Percentiles rank a stretch among this genome's conserved stretches.
Conservation (phyloP, 2,329 filamentous ascomycete genomes). For the Fusarium ambrosium region DNA sequence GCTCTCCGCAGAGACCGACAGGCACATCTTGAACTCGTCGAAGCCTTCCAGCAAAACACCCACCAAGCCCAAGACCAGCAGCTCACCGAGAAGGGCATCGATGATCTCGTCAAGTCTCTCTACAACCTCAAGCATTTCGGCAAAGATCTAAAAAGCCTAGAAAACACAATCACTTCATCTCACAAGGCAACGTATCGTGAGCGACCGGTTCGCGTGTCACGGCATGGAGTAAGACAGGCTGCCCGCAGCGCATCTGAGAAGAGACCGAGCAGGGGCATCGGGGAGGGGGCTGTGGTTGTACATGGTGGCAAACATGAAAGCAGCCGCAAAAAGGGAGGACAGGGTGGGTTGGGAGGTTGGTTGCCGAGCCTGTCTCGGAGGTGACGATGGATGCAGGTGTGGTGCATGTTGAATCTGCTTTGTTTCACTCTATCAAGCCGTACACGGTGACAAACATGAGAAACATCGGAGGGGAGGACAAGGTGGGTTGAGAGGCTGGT, state of each 20-base stretch:
- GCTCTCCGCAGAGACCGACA: not conserved
- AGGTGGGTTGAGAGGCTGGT: not conserved
- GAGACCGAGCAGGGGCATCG: not conserved
- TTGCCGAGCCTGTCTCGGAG: not conserved
- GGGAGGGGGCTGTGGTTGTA: not conserved
- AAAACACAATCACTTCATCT: constrained; percentile 1
- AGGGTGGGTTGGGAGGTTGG: not conserved
- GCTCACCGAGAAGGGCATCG: constrained; percentile 14
- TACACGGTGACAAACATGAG: not conserved
- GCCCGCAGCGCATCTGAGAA: not conserved
- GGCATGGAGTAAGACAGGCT: not conserved
- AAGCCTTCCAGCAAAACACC: constrained; percentile 26
- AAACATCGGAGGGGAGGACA: not conserved
- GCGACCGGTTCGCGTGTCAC: not conserved
- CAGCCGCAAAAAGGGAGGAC: not conserved
- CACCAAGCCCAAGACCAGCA: not conserved
- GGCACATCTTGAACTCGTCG: constrained; percentile 21
- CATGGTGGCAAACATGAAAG: not conserved
- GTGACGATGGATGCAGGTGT: not conserved
- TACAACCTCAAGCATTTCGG: constrained; percentile 33
- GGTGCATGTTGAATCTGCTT: not conserved
- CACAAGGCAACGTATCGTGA: not conserved
- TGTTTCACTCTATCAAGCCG: not conserved
- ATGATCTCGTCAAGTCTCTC: constrained; percentile 4
- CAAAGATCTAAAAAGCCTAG: constrained; percentile 8